Percentiles rank a stretch among this genome's conserved stretches.
Conservation (phyloP, 73 alveolate species). For the Paramecium sonneborni region DNA sequence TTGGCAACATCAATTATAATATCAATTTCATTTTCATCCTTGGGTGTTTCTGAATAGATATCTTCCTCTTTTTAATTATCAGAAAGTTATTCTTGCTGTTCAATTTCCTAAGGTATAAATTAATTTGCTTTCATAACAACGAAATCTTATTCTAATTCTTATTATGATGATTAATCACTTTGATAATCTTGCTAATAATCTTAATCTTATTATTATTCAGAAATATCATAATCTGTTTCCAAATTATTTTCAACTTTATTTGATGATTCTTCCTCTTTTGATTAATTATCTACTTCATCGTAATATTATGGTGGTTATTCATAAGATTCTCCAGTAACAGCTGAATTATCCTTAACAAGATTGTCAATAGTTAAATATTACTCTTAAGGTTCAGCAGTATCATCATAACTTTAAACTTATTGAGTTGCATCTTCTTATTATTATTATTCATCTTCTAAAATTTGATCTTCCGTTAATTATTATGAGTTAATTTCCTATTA, state of each 20-base stretch:
- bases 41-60: background rate
- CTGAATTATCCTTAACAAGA: background rate
- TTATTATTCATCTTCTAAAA: background rate
- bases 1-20: background rate
- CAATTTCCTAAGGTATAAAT: background rate
- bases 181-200: background rate
- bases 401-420: background rate
- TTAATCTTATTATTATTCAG: background rate
- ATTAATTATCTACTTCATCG: background rate
- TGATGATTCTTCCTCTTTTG: background rate
- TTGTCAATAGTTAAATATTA: conserved; percentile 16
- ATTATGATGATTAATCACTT: background rate
- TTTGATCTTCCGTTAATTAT: background rate
- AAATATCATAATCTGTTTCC: background rate
- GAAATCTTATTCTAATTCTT: background rate
- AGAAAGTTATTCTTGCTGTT: background rate
- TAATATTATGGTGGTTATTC: background rate
- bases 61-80: background rate
- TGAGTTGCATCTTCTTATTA: background rate
- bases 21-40: conserved; percentile 13
- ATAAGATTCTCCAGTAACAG: background rate
- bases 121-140: conserved; percentile 5
- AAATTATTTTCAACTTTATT: background rate
- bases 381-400: conserved; percentile 12
- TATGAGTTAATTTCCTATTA: background rate